Percentiles rank a stretch among this genome's conserved stretches.
Evolutionary conservation across 192 early-diverging fungal species (phyloP).

Genomic region (Chytriomyces hyalinus): DNA sequence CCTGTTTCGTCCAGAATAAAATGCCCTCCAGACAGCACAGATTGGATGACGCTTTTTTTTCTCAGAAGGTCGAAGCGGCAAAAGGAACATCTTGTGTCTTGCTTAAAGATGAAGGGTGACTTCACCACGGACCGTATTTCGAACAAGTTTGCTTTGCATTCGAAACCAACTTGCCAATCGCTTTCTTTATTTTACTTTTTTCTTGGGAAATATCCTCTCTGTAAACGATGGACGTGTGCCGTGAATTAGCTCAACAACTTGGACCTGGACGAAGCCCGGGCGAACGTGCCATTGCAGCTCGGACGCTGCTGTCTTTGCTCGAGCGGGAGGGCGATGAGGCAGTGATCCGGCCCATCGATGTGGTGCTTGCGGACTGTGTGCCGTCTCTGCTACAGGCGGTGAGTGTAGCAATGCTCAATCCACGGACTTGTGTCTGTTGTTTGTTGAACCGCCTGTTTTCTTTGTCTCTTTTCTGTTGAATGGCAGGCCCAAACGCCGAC

Average conservation of each 20-base stretch:
- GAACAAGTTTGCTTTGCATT: too few relatives aligned
- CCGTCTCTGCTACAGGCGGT: conserved; percentile 38
- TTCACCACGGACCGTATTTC: too few relatives aligned
- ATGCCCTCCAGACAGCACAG: too few relatives aligned
- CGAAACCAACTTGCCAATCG: background rate
- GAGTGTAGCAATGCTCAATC: too few relatives aligned
- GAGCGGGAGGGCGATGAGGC: background rate
- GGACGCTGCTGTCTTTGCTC: conserved; percentile 21
- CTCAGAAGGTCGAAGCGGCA: too few relatives aligned
- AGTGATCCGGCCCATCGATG: conserved; percentile 29
- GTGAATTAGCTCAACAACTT: conserved; percentile 27
- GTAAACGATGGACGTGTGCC: conserved; percentile 5
- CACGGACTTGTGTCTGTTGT: too few relatives aligned
- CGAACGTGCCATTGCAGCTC: conserved; percentile 24
- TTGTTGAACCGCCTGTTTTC: too few relatives aligned
- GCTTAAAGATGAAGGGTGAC: too few relatives aligned
- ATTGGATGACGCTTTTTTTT: too few relatives aligned
- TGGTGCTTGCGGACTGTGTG: conserved; percentile 32
- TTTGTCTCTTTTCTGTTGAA: too few relatives aligned
- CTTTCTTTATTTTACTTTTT: background rate
- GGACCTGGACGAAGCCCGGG: conserved; percentile 16
- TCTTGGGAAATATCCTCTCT: background rate
- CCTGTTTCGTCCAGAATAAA: conserved; percentile 27
- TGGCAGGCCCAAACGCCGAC: conserved; percentile 18
- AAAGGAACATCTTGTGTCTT: too few relatives aligned